Percentiles rank a stretch among this genome's conserved stretches.
Evolutionary conservation across 2,329 filamentous ascomycete genomes (phyloP).

Genomic region (Phialophora tarda): DNA sequence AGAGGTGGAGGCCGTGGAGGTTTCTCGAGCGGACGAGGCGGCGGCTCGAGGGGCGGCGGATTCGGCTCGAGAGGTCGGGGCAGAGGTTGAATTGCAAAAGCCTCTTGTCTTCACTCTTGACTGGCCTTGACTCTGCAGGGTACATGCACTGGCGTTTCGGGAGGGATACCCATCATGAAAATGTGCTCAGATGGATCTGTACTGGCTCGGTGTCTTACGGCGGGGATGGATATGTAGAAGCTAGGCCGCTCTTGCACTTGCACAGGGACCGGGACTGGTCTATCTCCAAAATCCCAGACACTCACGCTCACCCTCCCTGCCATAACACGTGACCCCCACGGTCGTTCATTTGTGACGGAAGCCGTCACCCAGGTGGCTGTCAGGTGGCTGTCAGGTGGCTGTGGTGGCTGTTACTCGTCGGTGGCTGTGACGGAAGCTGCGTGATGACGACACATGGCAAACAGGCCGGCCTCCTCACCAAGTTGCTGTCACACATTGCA

Average conservation of each 20-base stretch:
- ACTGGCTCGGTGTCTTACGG: conserved; percentile 1
- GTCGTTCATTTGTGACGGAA: not conserved
- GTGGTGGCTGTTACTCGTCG: not conserved
- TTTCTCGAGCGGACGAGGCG: conserved; percentile 40
- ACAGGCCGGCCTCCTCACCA: not conserved
- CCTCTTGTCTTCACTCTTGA: conserved; percentile 8
- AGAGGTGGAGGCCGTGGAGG: conserved; percentile 44
- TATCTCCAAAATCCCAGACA: not conserved
- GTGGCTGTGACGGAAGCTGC: not conserved
- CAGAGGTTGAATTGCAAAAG: conserved; percentile 18
- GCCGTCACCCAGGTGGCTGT: no score
- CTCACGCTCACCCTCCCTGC: not conserved
- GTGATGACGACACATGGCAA: not conserved
- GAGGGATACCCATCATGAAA: conserved; percentile 42
- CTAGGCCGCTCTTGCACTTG: not conserved
- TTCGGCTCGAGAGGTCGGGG: conserved; percentile 30
- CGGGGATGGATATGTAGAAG: not conserved
- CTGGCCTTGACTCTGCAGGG: conserved; percentile 45
- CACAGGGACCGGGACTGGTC: not conserved
- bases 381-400: not conserved
- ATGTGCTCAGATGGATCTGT: conserved; percentile 13
- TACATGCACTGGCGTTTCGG: conserved; percentile 49
- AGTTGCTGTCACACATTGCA: not conserved
- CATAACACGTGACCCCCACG: not conserved
- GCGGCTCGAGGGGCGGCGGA: conserved; percentile 21